These are phyloP conservation scores for Didymella arachidicola DNA, from an alignment of 2,329 filamentous ascomycete species.

Conservation along the genomic window DNA sequence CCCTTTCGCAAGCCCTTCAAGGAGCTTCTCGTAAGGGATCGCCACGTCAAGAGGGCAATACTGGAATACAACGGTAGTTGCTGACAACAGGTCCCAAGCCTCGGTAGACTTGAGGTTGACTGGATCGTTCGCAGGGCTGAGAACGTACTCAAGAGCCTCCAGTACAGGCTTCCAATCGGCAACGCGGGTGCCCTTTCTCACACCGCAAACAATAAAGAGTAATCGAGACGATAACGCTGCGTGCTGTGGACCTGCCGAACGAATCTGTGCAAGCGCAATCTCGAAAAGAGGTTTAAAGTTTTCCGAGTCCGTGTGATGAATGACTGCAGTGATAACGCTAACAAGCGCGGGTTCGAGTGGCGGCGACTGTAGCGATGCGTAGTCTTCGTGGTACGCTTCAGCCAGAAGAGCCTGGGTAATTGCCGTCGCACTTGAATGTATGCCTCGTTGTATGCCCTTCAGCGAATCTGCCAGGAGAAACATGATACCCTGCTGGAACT, in stretches of 20 bases:
- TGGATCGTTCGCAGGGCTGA: conserved; percentile 51
- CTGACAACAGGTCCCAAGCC: conserved; percentile 52
- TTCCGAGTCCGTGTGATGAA: conserved; percentile 80
- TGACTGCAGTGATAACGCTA: conserved; percentile 79
- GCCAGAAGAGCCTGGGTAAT: conserved; percentile 61
- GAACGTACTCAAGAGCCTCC: conserved; percentile 47
- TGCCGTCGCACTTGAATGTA: conserved; percentile 65
- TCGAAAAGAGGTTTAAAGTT: conserved; percentile 75
- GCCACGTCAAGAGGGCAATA: conserved; percentile 80
- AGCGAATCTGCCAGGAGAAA: conserved; percentile 86
- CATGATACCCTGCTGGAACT: conserved; percentile 90
- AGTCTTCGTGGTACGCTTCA: conserved; percentile 37
- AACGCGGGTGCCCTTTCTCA: conserved; percentile 81
- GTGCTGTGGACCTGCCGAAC: conserved; percentile 55
- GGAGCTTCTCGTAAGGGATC: conserved; percentile 71
- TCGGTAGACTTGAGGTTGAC: conserved; percentile 23
- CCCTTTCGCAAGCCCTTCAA: conserved; percentile 71
- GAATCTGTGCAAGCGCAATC: conserved; percentile 57
- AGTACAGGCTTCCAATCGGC: conserved; percentile 74
- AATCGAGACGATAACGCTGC: conserved; percentile 54
- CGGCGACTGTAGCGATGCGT: conserved; percentile 55
- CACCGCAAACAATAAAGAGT: conserved; percentile 74
- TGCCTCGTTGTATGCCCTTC: conserved; percentile 65
- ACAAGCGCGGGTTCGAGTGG: conserved; percentile 68
- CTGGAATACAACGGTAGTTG: conserved; percentile 72